A percentile compares a stretch with the other conserved stretches of the same genome.
These are phyloP conservation scores for Candida sakaeoensis DNA, from an alignment of 805 yeast genomes.

Conservation along the genomic window DNA sequence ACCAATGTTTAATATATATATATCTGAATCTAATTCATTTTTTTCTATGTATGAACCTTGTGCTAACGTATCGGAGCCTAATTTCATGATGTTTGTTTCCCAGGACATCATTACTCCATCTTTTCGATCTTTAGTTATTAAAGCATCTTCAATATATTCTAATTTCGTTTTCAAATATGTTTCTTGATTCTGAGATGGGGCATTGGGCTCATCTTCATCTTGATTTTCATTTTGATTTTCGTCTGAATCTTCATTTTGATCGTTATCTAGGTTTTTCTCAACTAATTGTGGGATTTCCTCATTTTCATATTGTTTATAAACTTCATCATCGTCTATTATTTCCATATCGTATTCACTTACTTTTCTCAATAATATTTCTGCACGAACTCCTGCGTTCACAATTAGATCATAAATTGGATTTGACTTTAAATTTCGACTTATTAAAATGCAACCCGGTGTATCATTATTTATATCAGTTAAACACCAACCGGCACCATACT, in stretches of 20 bases:
- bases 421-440: constrained; percentile 44
- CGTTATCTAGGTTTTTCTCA: too few relatives aligned
- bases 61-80: constrained; percentile 75
- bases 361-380: constrained; percentile 76
- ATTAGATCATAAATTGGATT: constrained; percentile 41
- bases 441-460: constrained; percentile 82
- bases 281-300: constrained; percentile 4
- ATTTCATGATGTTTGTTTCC: constrained; percentile 80
- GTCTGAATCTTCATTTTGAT: not conserved
- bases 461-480: constrained; percentile 64
- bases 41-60: constrained; percentile 31
- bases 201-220: constrained; percentile 16
- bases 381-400: constrained; percentile 86
- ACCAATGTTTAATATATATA: constrained; percentile 75
- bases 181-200: constrained; percentile 62
- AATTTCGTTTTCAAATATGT: constrained; percentile 65
- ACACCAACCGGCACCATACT: constrained; percentile 93
- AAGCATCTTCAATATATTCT: constrained; percentile 62
- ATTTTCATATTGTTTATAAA: constrained; percentile 19
- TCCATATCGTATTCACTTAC: constrained; percentile 63
- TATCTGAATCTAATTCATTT: constrained; percentile 28
- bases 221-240: constrained; percentile 6
- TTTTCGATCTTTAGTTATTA: constrained; percentile 64
- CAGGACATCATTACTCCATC: constrained; percentile 99
- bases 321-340: constrained; percentile 44